Base-by-base conservation (phyloP, 495 filamentous ascomycete genomes). In the Collariella sp. region DNA sequence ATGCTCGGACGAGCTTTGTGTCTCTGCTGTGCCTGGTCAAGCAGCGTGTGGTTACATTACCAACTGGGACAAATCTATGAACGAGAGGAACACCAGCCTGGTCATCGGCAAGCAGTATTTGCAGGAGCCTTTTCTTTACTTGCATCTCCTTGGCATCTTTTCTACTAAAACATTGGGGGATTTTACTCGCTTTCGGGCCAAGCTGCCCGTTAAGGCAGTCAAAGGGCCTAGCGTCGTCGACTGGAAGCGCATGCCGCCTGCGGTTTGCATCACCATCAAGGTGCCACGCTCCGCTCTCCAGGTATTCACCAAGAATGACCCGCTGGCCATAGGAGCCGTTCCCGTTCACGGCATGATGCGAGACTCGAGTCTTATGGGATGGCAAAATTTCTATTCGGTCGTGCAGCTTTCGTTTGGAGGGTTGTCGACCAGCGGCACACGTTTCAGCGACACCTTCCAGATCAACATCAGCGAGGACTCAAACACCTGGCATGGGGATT, bases 371-470 rank as follows among this genome's bases (percentile, higher is more conserved):
- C 35, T 35, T 19, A 18, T 23, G 11, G 36, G 31, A 33, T 69
- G 63, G 60, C 36, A 56, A 11, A 63, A 66, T 38, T 35, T 41
- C 39, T 71, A 67, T 41, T 40, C 64, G 3, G 20, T 45, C 6
- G 59, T 72, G 6, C 68, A 73, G 35, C 36, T 70, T 19, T 56
- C 49, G n/a, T 73, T 73, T 52, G 71, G 71, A 2, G 52, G 42
- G 2, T 24, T 72, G 44, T 34, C 55, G 15, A 65, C 61, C 19
- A 46, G 38, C 7, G 62, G 68, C 2, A 35, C 45, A 26, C 62
- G 56, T 26, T 54, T 59, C 46, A 46, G 43, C 46, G 62, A 71
- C 18, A 51, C 50, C 12, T 68, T 66, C 55, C 55, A 43, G 33
- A 29, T 73, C 12, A 50, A 33, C n/a, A 44, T 70, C 6, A 47